Percentiles rank a stretch among this genome's conserved stretches.
Conservation (phyloP, 257 asterid genomes). For the Solanum piurae region DNA sequence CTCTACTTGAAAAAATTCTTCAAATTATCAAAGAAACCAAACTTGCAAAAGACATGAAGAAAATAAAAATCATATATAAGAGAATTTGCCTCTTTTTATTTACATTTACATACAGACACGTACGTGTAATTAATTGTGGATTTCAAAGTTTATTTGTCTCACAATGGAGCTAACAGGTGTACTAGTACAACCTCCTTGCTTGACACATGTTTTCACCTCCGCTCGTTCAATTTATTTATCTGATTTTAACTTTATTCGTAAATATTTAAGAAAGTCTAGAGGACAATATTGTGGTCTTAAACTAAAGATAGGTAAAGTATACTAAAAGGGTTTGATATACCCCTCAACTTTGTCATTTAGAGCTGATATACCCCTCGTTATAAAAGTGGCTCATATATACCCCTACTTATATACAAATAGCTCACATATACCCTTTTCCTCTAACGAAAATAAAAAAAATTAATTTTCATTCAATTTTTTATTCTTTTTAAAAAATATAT, state of each 20-base stretch:
- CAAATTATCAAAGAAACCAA: neutral
- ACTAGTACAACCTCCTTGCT: neutral
- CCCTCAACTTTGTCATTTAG: no score
- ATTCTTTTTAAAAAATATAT: no score
- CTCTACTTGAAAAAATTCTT: neutral
- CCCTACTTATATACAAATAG: no score
- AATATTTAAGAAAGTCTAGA: neutral
- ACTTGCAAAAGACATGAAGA: neutral
- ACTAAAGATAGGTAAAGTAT: neutral
- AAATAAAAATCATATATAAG: neutral
- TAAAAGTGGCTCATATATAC: no score
- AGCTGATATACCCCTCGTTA: no score
- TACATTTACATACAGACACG: constrained; percentile 2
- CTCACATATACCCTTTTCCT: no score
- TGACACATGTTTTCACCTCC: constrained; percentile 1
- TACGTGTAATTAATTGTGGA: neutral
- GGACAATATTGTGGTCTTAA: neutral
- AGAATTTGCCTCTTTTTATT: neutral
- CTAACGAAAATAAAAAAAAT: no score
- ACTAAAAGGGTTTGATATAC: no score
- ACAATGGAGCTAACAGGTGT: neutral
- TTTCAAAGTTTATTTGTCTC: neutral
- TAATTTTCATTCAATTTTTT: no score
- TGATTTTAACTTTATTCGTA: neutral
- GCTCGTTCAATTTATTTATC: neutral